A percentile compares a stretch with the other conserved stretches of the same genome.
These are phyloP conservation scores for Xerocomus spinulosus DNA, from an alignment of 768 basidiomycete species.

Conservation along the genomic window DNA sequence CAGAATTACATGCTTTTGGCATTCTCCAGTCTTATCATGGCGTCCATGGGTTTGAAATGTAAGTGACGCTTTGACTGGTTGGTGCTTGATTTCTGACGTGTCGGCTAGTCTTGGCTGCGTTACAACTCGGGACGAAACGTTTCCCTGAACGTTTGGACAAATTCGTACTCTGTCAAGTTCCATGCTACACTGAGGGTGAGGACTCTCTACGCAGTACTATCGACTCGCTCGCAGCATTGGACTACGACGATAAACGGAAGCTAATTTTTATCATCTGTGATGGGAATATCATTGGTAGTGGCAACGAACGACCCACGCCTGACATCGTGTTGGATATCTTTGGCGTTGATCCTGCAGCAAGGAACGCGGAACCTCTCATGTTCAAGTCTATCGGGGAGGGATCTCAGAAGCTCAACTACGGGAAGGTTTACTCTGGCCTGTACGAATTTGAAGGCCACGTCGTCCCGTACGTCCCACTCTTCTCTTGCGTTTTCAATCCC, in stretches of 20 bases:
- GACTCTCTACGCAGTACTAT: conserved; percentile 65
- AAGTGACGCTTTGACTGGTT: conserved; percentile 24
- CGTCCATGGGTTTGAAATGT: conserved; percentile 59
- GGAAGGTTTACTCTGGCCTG: conserved; percentile 64
- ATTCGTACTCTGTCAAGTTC: conserved; percentile 64
- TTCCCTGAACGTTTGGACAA: conserved; percentile 65
- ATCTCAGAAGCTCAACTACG: conserved; percentile 63
- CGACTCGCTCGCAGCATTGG: conserved; percentile 58
- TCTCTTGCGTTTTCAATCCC: not conserved
- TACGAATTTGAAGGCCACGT: conserved; percentile 71
- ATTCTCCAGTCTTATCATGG: conserved; percentile 51
- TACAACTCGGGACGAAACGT: conserved; percentile 57
- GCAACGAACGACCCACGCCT: conserved; percentile 63
- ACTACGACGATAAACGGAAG: conserved; percentile 71
- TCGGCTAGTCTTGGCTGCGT: conserved; percentile 53
- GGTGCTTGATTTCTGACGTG: conserved; percentile 8
- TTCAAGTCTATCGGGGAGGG: conserved; percentile 70
- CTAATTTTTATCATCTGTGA: conserved; percentile 64
- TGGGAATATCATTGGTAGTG: conserved; percentile 67
- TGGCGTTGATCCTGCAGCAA: conserved; percentile 58
- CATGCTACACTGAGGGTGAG: conserved; percentile 70
- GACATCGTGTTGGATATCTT: conserved; percentile 64
- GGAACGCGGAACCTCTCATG: conserved; percentile 59
- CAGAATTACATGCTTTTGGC: conserved; percentile 58
- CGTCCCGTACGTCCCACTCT: conserved; percentile 45